Conservation (phyloP, 176 grass and related monocot genomes). For the Calamus simplicifolius region DNA sequence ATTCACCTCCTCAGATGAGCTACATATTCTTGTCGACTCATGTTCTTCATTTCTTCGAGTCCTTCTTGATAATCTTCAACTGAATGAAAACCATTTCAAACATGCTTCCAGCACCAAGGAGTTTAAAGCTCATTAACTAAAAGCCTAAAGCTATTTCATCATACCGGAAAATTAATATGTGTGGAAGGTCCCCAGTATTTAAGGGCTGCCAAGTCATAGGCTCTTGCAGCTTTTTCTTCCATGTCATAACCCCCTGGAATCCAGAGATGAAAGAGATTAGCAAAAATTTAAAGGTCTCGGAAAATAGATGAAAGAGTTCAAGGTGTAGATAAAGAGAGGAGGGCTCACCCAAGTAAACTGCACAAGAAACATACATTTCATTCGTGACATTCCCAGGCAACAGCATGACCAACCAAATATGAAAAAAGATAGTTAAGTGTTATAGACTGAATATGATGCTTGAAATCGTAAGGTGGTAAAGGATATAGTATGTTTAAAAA, state of each 20-base stretch:
- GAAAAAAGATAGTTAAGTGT: too few relatives aligned
- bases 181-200: constrained; percentile 69
- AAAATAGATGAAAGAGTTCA: neutral
- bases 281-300: neutral
- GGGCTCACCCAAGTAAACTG: constrained; percentile 98
- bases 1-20: constrained; percentile 67
- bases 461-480: neutral
- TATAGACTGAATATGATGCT: too few relatives aligned
- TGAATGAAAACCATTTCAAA: constrained; percentile 3
- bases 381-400: neutral
- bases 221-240: constrained; percentile 81
- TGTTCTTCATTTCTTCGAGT: constrained; percentile 64
- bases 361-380: constrained; percentile 6
- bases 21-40: constrained; percentile 61
- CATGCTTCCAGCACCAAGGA: too few relatives aligned
- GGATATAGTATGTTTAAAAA: neutral
- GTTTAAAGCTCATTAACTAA: neutral
- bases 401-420: constrained; percentile 4
- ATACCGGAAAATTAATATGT: constrained; percentile 64
- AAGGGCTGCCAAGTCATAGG: constrained; percentile 69
- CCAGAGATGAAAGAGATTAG: neutral
- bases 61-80: constrained; percentile 65
- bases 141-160: neutral
- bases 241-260: constrained; percentile 82
- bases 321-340: too few relatives aligned